Base-by-base conservation (phyloP, 208 protist genomes). In the Acanthamoeba quina region DNA sequence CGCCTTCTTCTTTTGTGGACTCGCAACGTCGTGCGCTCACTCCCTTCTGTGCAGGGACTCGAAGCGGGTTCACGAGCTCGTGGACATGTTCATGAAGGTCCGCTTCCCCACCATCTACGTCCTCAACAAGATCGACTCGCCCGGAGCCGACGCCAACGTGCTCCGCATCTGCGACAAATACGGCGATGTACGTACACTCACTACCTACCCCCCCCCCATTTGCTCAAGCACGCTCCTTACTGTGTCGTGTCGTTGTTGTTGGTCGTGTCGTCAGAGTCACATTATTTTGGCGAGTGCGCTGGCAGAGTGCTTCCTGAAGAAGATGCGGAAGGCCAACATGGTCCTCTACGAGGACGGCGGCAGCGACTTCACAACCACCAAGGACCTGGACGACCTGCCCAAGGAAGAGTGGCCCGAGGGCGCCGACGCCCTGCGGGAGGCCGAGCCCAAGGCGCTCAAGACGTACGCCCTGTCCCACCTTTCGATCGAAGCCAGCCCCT, bases 281-380 rank as follows among this genome's bases (percentile, higher is more conserved):
- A 95, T 96, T 60, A 58, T 96, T 9, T 94, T 83, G 15, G 91
- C 91, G 1, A 94, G 85, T 64, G 96, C 96, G 24, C 70, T 96
- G 15, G 95, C 96, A 13, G 96, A 96, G 93, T 95, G 94, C 70
- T 96, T 96, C 54, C 66, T 96, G 52, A 82, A 90, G 31, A 96
- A 96, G 66, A 95, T 96, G 95, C 68, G 56, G 26, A 90, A 94
- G 66, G 70, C 93, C 54, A 54, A 37, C 29, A 94, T 92, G n/a
- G 94, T 96, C 3, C 29, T 70, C 6, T 96, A 96, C 49, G 47
- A 64, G 13, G 89, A 95, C n/a, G 94, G 93, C n/a, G 62, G 68
- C 26, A 91, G 94, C 26, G 91, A 94, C 34, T 95, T 95, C 66
- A 31, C 83, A 6, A 94, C 88, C 26, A 58, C 41, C 29, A 88